Evolutionary conservation across 2,329 filamentous ascomycete species (phyloP).

Genomic region (Metarhizium brunneum): DNA sequence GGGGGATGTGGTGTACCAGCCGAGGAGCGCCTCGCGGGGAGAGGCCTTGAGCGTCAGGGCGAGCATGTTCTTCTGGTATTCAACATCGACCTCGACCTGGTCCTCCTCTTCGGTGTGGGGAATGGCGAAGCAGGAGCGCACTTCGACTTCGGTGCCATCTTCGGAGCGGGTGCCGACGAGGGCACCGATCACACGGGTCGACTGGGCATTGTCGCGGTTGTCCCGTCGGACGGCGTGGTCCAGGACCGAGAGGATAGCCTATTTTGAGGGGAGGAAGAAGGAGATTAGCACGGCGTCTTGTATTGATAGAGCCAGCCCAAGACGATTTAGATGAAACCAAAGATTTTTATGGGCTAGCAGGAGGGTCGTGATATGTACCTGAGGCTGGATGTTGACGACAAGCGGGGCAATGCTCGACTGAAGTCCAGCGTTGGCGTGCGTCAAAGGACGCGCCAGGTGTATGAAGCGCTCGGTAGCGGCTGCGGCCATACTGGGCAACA

Average conservation of each 20-base stretch:
- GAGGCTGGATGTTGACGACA: constrained; percentile 88
- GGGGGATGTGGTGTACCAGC: constrained; percentile 96
- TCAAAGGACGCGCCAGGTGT: constrained; percentile 86
- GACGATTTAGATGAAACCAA: neutral
- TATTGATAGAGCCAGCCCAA: neutral
- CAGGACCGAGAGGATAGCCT: constrained; percentile 68
- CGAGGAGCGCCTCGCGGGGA: constrained; percentile 87
- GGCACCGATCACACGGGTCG: constrained; percentile 93
- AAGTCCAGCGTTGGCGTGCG: constrained; percentile 68
- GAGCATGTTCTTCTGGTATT: constrained; percentile 99
- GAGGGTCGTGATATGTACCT: constrained; percentile 49
- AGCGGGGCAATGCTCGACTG: constrained; percentile 85
- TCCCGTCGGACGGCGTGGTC: constrained; percentile 93
- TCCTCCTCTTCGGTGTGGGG: constrained; percentile 97
- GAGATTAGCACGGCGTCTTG: neutral
- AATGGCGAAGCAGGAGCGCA: constrained; percentile 93
- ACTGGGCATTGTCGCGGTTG: constrained; percentile 57
- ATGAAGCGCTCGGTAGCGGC: constrained; percentile 75
- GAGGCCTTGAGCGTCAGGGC: constrained; percentile 87
- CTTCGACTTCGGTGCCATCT: constrained; percentile 93
- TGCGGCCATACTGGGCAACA: constrained; percentile 63
- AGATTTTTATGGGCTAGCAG: constrained; percentile 8
- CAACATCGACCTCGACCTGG: constrained; percentile 98
- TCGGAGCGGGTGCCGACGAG: constrained; percentile 88
- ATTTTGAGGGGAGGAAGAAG: neutral